A percentile compares a stretch with the other conserved stretches of the same genome.
Evolutionary conservation across 768 basidiomycete species (phyloP).

Genomic region (Plicaturopsis crispa): DNA sequence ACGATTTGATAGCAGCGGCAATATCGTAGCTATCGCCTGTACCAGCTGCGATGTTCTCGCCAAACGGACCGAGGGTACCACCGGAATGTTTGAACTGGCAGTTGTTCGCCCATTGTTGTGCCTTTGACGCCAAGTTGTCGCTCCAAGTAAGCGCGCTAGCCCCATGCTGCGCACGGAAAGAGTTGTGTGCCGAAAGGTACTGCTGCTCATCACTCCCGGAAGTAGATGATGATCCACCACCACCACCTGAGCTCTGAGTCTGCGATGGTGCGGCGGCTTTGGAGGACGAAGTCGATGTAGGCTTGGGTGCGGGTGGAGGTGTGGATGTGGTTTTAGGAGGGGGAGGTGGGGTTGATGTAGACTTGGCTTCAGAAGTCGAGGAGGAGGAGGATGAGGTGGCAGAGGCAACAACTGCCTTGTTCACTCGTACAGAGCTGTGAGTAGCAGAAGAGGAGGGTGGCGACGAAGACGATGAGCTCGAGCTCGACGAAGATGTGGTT

Average conservation of each 20-base stretch:
- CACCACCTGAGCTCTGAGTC: slow-evolving; percentile 5
- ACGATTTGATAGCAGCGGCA: slow-evolving; percentile 40
- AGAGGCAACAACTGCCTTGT: background rate
- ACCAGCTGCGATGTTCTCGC: slow-evolving; percentile 76
- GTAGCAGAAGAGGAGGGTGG: background rate
- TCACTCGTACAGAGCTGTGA: background rate
- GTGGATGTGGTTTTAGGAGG: slow-evolving; percentile 7
- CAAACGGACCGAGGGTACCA: slow-evolving; percentile 54
- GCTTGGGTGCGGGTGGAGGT: slow-evolving; percentile 9
- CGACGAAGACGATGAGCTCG: slow-evolving; percentile 4
- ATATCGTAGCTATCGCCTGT: slow-evolving; percentile 49
- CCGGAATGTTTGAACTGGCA: slow-evolving; percentile 68
- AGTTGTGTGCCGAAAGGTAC: slow-evolving; percentile 59
- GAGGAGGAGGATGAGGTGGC: slow-evolving; percentile 11
- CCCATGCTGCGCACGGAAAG: slow-evolving; percentile 52
- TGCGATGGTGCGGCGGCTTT: slow-evolving; percentile 1
- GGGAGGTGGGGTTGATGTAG: slow-evolving; percentile 11
- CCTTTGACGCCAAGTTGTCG: slow-evolving; percentile 48
- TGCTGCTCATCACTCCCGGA: slow-evolving; percentile 39
- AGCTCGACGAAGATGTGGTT: slow-evolving; percentile 5
- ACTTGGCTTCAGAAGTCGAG: slow-evolving; percentile 13
- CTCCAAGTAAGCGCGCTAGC: slow-evolving; percentile 62
- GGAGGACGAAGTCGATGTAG: slow-evolving; percentile 8
- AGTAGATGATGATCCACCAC: slow-evolving; percentile 11
- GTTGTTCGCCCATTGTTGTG: slow-evolving; percentile 60